Evolutionary conservation across 441 rosid species (phyloP), one percentile per base, ranked within the genome.

Genomic region (Sinapis alba): DNA sequence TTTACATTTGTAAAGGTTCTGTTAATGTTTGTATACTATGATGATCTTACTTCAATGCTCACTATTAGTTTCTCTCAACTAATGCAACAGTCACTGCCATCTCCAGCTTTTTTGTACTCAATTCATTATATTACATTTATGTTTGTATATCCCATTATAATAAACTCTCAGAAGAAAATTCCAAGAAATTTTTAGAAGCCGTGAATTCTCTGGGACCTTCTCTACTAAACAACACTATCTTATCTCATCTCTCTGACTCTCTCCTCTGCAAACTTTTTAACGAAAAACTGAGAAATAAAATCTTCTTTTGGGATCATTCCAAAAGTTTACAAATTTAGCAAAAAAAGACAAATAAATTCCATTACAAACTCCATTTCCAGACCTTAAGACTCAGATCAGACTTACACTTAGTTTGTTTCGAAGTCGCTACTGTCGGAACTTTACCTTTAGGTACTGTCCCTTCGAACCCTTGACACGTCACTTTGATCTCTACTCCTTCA

Each of bases 361-460:
- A 47, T 57, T 73, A 87, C 34, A 87, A 81, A 30, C 90, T 83
- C 87, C 86, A 87, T 80, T 83, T 87, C 94, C 94, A 89, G 80
- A 89, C 80, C 83, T 87, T 89, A 12, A 89, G 41, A n/a, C 91
- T 81, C 1, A 89, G 88, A 83, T 89, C 91, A 57, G 88, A 90
- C 83, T 80, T 81, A 72, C 94, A 89, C 75, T 86, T 72, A 3
- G 87, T 13, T 4, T 78, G 74, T 63, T 77, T 63, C 3, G 81
- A 57, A 0, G 78, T 51, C 1, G 88, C 91, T 71, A 81, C 73
- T 10, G 78, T 18, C 34, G 85, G 87, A 2, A 82, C 32, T 80
- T 87, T 87, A 12, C 90, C 91, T 78, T 72, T 84, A 0, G 94
- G 90, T 3, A 80, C 24, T 0, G 61, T 75, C 41, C 86, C 91